Percentiles rank a stretch among this genome's conserved stretches.
Conservation (phyloP, 371 early-diverging fungal species). For the Syncephalastrum racemosum region DNA sequence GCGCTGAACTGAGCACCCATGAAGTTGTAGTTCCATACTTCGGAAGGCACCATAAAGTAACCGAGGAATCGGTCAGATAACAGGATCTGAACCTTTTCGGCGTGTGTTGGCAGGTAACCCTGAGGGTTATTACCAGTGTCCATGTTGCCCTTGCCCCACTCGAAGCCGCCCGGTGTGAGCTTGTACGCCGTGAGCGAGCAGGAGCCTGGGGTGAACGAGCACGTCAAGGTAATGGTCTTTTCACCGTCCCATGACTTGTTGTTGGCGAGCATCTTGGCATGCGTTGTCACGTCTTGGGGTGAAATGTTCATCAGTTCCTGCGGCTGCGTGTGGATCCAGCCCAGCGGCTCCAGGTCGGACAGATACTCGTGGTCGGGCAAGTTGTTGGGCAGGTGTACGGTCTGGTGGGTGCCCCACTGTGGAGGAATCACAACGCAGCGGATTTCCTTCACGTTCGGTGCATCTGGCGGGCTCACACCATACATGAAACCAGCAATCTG, state of each 20-base stretch:
- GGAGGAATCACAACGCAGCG: constrained; percentile 94
- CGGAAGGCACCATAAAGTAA: constrained; percentile 97
- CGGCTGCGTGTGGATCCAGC: constrained; percentile 98
- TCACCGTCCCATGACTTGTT: constrained; percentile 96
- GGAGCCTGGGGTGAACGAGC: constrained; percentile 97
- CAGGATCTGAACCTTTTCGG: constrained; percentile 95
- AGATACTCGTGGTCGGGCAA: constrained; percentile 92
- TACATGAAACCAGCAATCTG: constrained; percentile 95
- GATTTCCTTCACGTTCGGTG: constrained; percentile 95
- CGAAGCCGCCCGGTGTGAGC: constrained; percentile 91
- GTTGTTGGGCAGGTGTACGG: constrained; percentile 86
- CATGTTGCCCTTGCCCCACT: constrained; percentile 90
- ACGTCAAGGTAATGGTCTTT: constrained; percentile 85
- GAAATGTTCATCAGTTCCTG: constrained; percentile 89
- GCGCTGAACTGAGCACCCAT: constrained; percentile 91
- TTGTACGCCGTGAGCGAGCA: constrained; percentile 95
- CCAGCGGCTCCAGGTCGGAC: constrained; percentile 91
- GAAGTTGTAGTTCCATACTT: constrained; percentile 92
- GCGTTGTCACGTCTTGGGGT: constrained; percentile 91
- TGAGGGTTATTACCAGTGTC: constrained; percentile 79
- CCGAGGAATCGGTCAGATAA: constrained; percentile 94
- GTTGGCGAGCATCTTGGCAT: constrained; percentile 85
- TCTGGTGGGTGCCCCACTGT: constrained; percentile 95
- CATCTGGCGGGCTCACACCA: constrained; percentile 92
- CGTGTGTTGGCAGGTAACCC: constrained; percentile 86